Conservation (phyloP, 257 asterid genomes). For the Gentiana dahurica region DNA sequence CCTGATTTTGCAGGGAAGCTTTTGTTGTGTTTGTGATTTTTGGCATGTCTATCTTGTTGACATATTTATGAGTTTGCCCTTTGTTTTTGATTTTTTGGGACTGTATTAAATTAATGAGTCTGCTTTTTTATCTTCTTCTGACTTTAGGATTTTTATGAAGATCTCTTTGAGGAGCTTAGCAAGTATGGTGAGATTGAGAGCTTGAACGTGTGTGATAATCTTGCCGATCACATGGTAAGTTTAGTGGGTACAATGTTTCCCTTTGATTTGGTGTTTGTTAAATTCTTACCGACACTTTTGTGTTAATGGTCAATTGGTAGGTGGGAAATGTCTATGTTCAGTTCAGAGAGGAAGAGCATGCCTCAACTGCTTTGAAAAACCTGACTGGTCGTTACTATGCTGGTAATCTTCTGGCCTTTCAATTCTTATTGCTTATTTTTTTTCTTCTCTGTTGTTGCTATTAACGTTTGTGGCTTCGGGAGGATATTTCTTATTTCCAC, state of each 20-base stretch:
- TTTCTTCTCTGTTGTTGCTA: neutral
- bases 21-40: no score
- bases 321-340: constrained; percentile 99
- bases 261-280: neutral
- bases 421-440: neutral
- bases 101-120: no score
- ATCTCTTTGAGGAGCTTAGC: constrained; percentile 80
- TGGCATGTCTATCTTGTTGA: no score
- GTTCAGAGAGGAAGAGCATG: constrained; percentile 95
- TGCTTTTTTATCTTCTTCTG: neutral
- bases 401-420: constrained; percentile 24
- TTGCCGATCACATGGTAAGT: constrained; percentile 93
- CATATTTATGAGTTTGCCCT: no score
- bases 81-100: no score
- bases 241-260: neutral
- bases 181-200: constrained; percentile 90
- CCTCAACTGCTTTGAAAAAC: constrained; percentile 74
- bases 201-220: constrained; percentile 82
- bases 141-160: constrained; percentile 79
- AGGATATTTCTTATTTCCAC: neutral
- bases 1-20: no score
- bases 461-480: no score
- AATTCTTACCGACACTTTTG: neutral
- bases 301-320: constrained; percentile 23
- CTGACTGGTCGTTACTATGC: constrained; percentile 89